Conservation (phyloP, 345 rosid species). For the Gossypium ekmanianum region DNA sequence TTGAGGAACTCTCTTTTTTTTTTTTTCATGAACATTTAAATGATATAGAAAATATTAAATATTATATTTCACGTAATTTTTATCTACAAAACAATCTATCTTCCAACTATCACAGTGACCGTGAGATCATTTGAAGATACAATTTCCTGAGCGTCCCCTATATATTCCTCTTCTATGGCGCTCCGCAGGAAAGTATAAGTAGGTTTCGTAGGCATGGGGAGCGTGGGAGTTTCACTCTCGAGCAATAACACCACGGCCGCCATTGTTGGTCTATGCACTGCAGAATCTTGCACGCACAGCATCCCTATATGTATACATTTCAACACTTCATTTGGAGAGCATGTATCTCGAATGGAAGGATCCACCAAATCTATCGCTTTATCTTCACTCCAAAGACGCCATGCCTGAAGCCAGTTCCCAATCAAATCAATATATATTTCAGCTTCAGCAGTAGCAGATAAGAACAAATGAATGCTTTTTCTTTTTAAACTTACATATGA, state of each 20-base stretch:
- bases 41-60: background rate
- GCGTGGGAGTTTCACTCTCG: slow-evolving; percentile 57
- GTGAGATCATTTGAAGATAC: slow-evolving; percentile 54
- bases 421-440: background rate
- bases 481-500: slow-evolving; percentile 47
- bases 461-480: background rate
- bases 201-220: slow-evolving; percentile 54
- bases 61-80: background rate
- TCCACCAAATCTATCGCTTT: slow-evolving; percentile 62
- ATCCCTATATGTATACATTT: slow-evolving; percentile 80
- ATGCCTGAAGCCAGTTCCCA: slow-evolving; percentile 45
- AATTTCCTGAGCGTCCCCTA: slow-evolving; percentile 37
- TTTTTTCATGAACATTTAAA: background rate
- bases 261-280: slow-evolving; percentile 67
- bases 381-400: slow-evolving; percentile 69
- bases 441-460: background rate
- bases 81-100: slow-evolving; percentile 31
- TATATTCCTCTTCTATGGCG: slow-evolving; percentile 31
- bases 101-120: slow-evolving; percentile 44
- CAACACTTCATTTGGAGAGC: slow-evolving; percentile 40
- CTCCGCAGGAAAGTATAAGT: slow-evolving; percentile 49
- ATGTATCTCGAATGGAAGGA: slow-evolving; percentile 37
- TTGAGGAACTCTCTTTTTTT: background rate
- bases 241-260: slow-evolving; percentile 50
- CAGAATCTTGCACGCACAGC: slow-evolving; percentile 75